Evolutionary conservation across 164 flowering plant genomes (phyloP).

Genomic region (Macadamia integrifolia): DNA sequence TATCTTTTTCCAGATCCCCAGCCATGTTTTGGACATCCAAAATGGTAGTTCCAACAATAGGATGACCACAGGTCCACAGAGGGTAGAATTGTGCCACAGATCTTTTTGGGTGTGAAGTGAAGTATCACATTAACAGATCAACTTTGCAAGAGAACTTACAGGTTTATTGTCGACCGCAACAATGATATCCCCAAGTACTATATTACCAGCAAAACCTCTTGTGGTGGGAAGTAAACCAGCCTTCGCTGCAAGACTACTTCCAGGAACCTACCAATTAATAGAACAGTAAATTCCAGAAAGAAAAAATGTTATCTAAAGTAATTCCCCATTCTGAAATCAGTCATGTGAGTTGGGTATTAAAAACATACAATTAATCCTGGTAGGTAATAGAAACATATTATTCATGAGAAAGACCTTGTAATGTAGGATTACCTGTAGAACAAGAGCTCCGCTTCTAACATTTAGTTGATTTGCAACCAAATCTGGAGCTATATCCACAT

Average conservation of each 20-base stretch:
- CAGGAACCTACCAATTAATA: constrained; percentile 51
- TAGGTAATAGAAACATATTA: no score
- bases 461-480: constrained; percentile 82
- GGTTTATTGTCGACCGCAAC: constrained; percentile 58
- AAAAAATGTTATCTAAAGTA: background rate
- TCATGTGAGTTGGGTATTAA: background rate
- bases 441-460: constrained; percentile 86
- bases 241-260: constrained; percentile 70
- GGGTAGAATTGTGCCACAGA: no score
- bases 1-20: no score
- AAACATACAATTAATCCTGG: background rate
- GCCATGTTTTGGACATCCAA: no score
- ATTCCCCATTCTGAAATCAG: background rate
- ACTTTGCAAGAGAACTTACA: no score
- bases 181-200: constrained; percentile 80
- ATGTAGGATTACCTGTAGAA: constrained; percentile 51
- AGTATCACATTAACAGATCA: no score
- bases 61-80: no score
- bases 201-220: constrained; percentile 90
- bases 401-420: background rate
- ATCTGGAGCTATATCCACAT: constrained; percentile 83
- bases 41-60: no score
- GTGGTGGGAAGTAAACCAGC: constrained; percentile 76
- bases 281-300: constrained; percentile 2
- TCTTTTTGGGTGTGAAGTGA: no score